Evolutionary conservation across 2,329 filamentous ascomycete genomes (phyloP), one percentile per base, ranked within the genome.

Genomic region (Geosmithia putterillii): DNA sequence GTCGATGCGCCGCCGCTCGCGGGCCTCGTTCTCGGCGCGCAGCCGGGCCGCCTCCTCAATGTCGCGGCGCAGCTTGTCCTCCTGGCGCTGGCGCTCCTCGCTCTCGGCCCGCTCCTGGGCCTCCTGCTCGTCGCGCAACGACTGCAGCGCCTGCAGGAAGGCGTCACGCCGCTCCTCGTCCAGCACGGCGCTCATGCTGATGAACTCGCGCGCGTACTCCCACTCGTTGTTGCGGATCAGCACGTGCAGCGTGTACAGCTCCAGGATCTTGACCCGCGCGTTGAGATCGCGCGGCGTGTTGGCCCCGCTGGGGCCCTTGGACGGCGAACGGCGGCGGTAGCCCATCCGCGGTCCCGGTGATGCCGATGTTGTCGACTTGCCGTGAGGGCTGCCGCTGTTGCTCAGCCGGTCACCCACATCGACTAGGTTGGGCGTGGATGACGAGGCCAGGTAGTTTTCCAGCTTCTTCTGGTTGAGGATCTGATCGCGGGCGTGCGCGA

Each of bases 191-290:
- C 81, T 92, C 55, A 87, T 78, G 54, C 73, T 79, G 55, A 96
- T 94, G 60, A 96, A 96, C 52, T 94, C 86, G 46, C 79, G 77
- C 4, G 92, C 87, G 54, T 95, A 95, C 46, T 95, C 86, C 92
- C 92, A 98, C 64, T 96, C 88, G 44, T 86, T 81, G 53, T 95
- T 96, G 43, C 87, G 76, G 5, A 90, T 80, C n/a, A 98, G 76
- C 7, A 96, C 86, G 57, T 98, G 92, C 4, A 98, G 73, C 1
- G 88, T 94, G 61, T 95, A 98, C 8, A 98, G 73, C 64, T 98
- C 92, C 42, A 98, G 76, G 37, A 98, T 85, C 66, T 94, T 94
- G 49, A 95, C 81, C 39, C 88, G 76, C 4, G 86, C 81, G 51
- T 85, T 82, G 32, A 95, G 75, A 57, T 94, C 87, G 48, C 86